Percentiles rank a stretch among this genome's conserved stretches.
These are phyloP conservation scores for Phytophthora quininea DNA, from an alignment of 352 stramenopile genomes.

Conservation along the genomic window DNA sequence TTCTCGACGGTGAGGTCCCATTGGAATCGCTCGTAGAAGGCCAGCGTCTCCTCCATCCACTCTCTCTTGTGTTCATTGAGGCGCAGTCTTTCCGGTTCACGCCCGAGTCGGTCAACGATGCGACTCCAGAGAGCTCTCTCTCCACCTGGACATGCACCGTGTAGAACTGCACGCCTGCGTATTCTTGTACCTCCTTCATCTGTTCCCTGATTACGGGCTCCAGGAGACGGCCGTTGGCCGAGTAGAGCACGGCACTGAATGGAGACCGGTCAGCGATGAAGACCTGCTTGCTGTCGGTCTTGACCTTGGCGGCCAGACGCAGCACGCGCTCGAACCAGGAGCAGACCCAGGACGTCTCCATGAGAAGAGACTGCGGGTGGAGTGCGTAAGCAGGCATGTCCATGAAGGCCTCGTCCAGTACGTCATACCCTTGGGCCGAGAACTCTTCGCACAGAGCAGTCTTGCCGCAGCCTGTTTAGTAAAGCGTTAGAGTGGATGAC, in stretches of 20 bases:
- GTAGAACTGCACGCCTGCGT: conserved; percentile 83
- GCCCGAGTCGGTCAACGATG: conserved; percentile 64
- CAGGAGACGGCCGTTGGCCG: conserved; percentile 67
- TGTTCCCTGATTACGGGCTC: conserved; percentile 85
- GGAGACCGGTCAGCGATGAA: conserved; percentile 88
- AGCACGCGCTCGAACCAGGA: conserved; percentile 91
- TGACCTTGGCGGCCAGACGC: conserved; percentile 58
- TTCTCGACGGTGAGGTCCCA: conserved; percentile 85
- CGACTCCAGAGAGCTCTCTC: conserved; percentile 77
- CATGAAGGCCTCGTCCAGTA: conserved; percentile 90
- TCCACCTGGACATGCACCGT: conserved; percentile 85
- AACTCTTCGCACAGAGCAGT: conserved; percentile 82
- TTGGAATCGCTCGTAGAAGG: conserved; percentile 78
- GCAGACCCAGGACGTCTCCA: conserved; percentile 91
- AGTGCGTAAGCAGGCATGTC: conserved; percentile 87
- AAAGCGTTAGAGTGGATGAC: not conserved
- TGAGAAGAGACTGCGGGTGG: conserved; percentile 89
- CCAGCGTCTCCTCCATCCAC: conserved; percentile 86
- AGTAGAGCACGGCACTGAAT: conserved; percentile 88
- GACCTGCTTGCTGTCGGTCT: conserved; percentile 55
- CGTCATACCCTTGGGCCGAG: conserved; percentile 71
- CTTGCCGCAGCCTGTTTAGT: conserved; percentile 66
- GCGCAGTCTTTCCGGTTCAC: conserved; percentile 74
- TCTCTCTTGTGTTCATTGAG: conserved; percentile 85
- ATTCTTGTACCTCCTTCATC: conserved; percentile 81